Conservation (phyloP, 1,284 basidiomycete species). For the Heterobasidion annosum region DNA sequence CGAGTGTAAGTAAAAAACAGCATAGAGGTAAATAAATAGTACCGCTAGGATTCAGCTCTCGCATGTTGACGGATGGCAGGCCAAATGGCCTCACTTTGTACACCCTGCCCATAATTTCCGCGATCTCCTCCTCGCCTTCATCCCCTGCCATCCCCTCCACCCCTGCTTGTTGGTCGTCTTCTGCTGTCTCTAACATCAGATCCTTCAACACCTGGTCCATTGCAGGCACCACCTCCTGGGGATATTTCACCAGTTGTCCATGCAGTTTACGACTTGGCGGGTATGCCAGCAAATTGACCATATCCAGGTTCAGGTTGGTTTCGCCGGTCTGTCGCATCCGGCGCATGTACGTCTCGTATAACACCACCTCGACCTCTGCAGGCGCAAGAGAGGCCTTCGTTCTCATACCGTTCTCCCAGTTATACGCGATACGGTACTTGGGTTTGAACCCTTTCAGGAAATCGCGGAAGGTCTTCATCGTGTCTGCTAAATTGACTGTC, state of each 20-base stretch:
- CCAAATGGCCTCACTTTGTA: constrained; percentile 94
- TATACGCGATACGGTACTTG: constrained; percentile 80
- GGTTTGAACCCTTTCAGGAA: constrained; percentile 91
- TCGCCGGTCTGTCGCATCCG: constrained; percentile 88
- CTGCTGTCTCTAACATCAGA: constrained; percentile 74
- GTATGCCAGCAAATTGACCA: constrained; percentile 83
- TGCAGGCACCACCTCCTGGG: constrained; percentile 93
- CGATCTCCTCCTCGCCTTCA: constrained; percentile 70
- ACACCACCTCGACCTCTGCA: constrained; percentile 57
- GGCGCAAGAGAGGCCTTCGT: constrained; percentile 48
- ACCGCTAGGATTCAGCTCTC: constrained; percentile 86
- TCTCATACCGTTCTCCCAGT: constrained; percentile 54
- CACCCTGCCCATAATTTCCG: constrained; percentile 70
- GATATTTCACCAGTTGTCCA: constrained; percentile 80
- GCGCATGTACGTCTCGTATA: constrained; percentile 81
- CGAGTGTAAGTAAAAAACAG: neutral
- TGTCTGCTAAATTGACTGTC: constrained; percentile 83
- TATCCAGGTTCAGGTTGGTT: constrained; percentile 88
- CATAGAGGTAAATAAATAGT: neutral
- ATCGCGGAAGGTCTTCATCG: constrained; percentile 85
- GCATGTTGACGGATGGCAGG: constrained; percentile 79
- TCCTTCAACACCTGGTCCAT: constrained; percentile 97
- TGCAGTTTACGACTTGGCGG: constrained; percentile 80
- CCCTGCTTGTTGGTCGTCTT: constrained; percentile 66
- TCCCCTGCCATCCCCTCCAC: constrained; percentile 62